Conservation (phyloP, 2,329 filamentous ascomycete species). For the Botrytis aclada region DNA sequence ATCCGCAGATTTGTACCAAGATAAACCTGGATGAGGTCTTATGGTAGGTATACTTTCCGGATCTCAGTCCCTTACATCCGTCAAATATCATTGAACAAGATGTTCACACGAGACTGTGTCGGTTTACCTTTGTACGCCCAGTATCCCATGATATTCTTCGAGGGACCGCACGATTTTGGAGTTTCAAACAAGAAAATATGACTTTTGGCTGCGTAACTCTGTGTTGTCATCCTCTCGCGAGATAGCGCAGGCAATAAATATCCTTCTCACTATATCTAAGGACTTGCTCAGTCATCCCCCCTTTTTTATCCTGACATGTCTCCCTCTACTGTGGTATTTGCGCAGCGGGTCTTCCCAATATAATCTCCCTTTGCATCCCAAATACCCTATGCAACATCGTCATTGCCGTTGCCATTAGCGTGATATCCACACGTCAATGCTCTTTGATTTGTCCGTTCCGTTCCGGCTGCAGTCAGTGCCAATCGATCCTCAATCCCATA, state of each 20-base stretch:
- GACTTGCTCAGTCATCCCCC: not conserved
- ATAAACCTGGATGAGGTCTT: not conserved
- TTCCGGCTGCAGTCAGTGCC: not conserved
- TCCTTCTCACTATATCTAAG: not conserved
- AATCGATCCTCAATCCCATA: no score
- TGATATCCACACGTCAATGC: not conserved
- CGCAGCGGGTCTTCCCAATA: rapidly evolving
- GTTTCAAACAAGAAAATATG: rapidly evolving
- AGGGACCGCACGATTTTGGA: not conserved
- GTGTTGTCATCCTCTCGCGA: not conserved
- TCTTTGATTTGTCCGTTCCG: no score
- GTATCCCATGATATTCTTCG: not conserved
- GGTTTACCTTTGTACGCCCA: no score
- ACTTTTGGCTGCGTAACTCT: not conserved
- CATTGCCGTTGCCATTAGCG: not conserved
- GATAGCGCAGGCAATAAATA: not conserved
- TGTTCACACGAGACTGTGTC: not conserved
- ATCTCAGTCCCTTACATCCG: no score
- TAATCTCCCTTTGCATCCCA: not conserved
- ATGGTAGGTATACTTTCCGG: rapidly evolving
- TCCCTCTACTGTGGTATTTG: not conserved
- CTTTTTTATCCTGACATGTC: not conserved
- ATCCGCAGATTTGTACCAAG: not conserved
- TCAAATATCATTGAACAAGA: not conserved
- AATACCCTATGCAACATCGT: not conserved